These are phyloP conservation scores for Clitoria ternatea DNA, from an alignment of 306 rosid species.

Conservation along the genomic window DNA sequence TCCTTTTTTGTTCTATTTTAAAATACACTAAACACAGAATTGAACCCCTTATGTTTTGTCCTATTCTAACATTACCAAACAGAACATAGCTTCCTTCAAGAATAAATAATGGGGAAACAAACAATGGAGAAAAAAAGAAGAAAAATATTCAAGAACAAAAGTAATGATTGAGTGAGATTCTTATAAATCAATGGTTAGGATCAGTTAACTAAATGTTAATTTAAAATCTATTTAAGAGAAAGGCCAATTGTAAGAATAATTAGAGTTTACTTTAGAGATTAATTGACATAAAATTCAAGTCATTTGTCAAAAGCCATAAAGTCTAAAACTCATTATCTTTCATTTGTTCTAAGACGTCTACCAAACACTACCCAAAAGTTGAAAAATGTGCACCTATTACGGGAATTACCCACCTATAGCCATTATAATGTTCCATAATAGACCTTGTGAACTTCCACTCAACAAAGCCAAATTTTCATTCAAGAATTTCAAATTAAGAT, in stretches of 20 bases:
- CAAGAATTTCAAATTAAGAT: conserved; percentile 7
- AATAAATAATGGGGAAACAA: background rate
- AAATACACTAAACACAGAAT: background rate
- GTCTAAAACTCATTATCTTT: too few species aligned
- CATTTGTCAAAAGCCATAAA: background rate
- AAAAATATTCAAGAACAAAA: background rate
- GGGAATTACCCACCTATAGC: background rate
- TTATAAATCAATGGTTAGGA: background rate
- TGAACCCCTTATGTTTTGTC: background rate
- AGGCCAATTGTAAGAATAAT: background rate
- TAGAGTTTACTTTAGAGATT: background rate
- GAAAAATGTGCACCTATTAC: background rate
- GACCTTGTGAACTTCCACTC: background rate
- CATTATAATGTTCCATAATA: background rate
- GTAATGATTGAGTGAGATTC: background rate
- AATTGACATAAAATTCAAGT: background rate
- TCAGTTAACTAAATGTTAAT: too few species aligned
- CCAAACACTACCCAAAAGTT: background rate
- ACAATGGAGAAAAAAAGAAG: background rate
- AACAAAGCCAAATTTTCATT: conserved; percentile 15
- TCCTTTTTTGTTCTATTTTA: background rate
- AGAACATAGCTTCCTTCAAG: too few species aligned
- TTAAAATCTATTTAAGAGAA: background rate
- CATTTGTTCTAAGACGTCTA: background rate
- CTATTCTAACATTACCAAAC: background rate